Percentiles rank a stretch among this genome's conserved stretches.
These are phyloP conservation scores for Stephania yunnanensis DNA, from an alignment of 164 flowering plant genomes.

Conservation along the genomic window DNA sequence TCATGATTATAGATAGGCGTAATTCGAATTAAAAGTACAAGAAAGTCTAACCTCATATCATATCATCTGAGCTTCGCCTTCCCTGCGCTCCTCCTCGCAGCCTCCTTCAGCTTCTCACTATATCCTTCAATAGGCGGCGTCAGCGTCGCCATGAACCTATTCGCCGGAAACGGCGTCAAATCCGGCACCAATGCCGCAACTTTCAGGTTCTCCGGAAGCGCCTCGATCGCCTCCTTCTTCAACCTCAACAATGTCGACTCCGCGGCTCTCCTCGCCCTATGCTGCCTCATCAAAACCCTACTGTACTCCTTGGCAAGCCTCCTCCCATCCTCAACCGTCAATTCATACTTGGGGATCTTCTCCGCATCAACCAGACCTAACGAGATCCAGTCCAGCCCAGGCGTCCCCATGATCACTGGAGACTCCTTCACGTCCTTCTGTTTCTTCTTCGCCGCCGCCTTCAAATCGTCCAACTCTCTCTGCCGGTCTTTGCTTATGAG, in stretches of 20 bases:
- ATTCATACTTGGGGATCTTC: slow-evolving; percentile 64
- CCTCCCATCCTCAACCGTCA: slow-evolving; percentile 86
- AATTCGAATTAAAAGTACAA: background rate
- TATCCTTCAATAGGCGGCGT: slow-evolving; percentile 95
- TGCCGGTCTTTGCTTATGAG: slow-evolving; percentile 58
- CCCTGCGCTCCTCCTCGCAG: slow-evolving; percentile 40
- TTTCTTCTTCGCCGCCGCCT: slow-evolving; percentile 19
- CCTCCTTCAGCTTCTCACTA: slow-evolving; percentile 63
- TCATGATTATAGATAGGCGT: background rate
- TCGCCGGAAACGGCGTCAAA: slow-evolving; percentile 62
- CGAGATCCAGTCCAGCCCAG: slow-evolving; percentile 69
- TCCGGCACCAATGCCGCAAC: slow-evolving; percentile 73
- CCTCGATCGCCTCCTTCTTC: slow-evolving; percentile 86
- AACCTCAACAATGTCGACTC: slow-evolving; percentile 45
- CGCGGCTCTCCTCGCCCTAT: slow-evolving; percentile 66
- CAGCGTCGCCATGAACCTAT: slow-evolving; percentile 73
- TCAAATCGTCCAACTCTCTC: slow-evolving; percentile 49
- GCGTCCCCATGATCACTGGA: slow-evolving; percentile 47
- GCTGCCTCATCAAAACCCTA: slow-evolving; percentile 72
- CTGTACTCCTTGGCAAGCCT: slow-evolving; percentile 84
- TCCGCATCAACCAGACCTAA: slow-evolving; percentile 75
- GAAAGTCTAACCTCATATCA: slow-evolving; percentile 17
- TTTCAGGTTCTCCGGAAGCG: slow-evolving; percentile 63
- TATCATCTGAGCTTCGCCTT: slow-evolving; percentile 65
- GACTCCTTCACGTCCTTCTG: slow-evolving; percentile 21